Evolutionary conservation across 371 early-diverging fungal genomes (phyloP), one percentile per base, ranked within the genome.

Genomic region (Lichtheimia hyalospora): DNA sequence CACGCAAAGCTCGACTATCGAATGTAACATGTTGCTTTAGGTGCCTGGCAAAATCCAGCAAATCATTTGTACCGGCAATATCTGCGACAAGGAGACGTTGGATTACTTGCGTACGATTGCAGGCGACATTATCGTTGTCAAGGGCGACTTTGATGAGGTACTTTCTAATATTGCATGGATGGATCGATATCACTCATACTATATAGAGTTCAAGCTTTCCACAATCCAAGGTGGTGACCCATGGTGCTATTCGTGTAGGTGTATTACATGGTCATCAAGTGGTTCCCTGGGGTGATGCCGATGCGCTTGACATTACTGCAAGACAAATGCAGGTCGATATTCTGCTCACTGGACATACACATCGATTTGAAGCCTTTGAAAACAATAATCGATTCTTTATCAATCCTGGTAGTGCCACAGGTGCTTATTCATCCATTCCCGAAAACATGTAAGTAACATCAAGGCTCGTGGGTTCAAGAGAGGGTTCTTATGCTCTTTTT

Each of bases 331-430:
- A 93, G 55, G 96, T 93, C 16, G 97, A 97, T 61, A 86, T 97
- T 18, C 71, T 97, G 42, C 73, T 96, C 8, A 80, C 85, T 1
- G 97, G 97, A 4, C 89, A 93, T 57, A 95, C 96, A 2, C 95
- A 95, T 71, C 74, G 82, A 50, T 94, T 95, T 53, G 93, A 94
- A 69, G 95, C 94, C 15, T 93, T 84, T 72, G 96, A 95, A 75
- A 81, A 84, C 52, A 92, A 96, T 54, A 93, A 93, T 16, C 72
- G 89, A 63, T 94, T 95, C 67, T 97, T 91, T 70, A 85, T 96
- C 46, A 95, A 96, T 67, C 98, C 98, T 12, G 98, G 98, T 20
- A 90, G 90, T 44, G 94, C 94, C 8, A 97, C 98, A 0, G 98
- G 97, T 40, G 94, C 94, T 5, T 89, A 84, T 62, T 70, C 85